Conservation (phyloP, 805 yeast genomes). For the Candida ovalis region DNA sequence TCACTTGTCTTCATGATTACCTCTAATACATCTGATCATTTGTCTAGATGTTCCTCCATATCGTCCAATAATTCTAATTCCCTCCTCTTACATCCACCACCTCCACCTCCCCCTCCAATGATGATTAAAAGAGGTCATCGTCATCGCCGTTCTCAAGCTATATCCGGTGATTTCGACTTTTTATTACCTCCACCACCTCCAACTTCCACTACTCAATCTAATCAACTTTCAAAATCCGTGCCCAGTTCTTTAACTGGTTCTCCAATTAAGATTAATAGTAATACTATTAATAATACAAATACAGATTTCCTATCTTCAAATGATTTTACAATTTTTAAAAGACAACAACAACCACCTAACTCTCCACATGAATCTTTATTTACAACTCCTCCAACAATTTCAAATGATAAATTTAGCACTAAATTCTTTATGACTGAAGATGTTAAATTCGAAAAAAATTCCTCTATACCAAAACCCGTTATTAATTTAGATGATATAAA, state of each 20-base stretch:
- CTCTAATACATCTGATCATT: too few relatives aligned
- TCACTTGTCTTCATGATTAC: too few relatives aligned
- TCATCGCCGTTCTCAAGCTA: conserved; percentile 83
- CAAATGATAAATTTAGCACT: conserved; percentile 6
- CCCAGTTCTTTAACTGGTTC: conserved; percentile 23
- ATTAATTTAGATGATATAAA: conserved; percentile 33
- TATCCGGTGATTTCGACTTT: conserved; percentile 77
- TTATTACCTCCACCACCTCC: conserved; percentile 20
- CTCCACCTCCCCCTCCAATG: conserved; percentile 26
- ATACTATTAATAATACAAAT: not conserved
- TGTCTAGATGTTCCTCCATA: conserved; percentile 2
- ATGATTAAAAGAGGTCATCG: conserved; percentile 53
- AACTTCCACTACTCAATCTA: conserved; percentile 4
- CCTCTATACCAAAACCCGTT: conserved; percentile 30
- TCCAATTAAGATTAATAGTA: conserved; percentile 15
- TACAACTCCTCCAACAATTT: conserved; percentile 1
- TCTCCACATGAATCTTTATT: too few relatives aligned
- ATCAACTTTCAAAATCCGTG: conserved; percentile 18
- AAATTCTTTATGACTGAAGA: conserved; percentile 32
- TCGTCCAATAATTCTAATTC: not conserved
- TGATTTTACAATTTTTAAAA: conserved; percentile 10
- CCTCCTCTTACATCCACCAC: too few relatives aligned
- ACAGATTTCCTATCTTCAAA: too few relatives aligned
- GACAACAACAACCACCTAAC: too few relatives aligned
- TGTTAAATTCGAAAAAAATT: conserved; percentile 22